Evolutionary conservation across 179 eudicot species (phyloP), one percentile per base, ranked within the genome.

Genomic region (Beta corolliflora): DNA sequence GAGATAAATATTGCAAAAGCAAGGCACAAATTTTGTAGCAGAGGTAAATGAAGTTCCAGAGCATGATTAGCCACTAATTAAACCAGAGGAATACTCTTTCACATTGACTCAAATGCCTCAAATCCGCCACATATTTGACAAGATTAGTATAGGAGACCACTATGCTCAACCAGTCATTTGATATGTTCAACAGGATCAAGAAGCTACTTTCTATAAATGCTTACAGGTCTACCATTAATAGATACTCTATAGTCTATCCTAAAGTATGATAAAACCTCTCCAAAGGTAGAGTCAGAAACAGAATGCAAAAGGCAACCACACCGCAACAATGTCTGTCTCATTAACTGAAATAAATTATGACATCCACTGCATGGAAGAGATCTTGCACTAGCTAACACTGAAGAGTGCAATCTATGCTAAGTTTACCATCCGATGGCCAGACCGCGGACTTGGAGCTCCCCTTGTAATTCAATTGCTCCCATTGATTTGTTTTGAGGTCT

Each of bases 381-480:
- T 61, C 36, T 10, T 58, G 52, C 50, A 77, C 46, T 55, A 3
- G 5, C 64, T 56, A 31, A 13, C 25, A 29, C 14, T 18, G 48
- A 21, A 54, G 5, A 16, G 14, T 9, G 15, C 7, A 77, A 59
- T 48, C 2, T 7, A 78, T 23, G n/a, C 19, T 78, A 53, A 73
- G 81, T 86, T 84, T 87, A 96, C 99, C 99, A 96, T 96, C 45
- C 99, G 92, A 86, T 96, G 98, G 80, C 99, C 99, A 64, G 98
- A 94, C 48, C 98, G 92, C 69, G 98, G 97, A 84, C 97, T 94
- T 58, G 99, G 99, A 81, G 94, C 96, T 12, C n/a, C 99, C 98
- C 86, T 96, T 96, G 84, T 91, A 93, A 87, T 94, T 94, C 75
- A 96, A 82, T 79, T 96, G 99, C 84, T 94, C 99, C 98, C 99